These are phyloP conservation scores for Mortierella sp. DNA, from an alignment of 371 early-diverging fungal genomes.

Conservation along the genomic window DNA sequence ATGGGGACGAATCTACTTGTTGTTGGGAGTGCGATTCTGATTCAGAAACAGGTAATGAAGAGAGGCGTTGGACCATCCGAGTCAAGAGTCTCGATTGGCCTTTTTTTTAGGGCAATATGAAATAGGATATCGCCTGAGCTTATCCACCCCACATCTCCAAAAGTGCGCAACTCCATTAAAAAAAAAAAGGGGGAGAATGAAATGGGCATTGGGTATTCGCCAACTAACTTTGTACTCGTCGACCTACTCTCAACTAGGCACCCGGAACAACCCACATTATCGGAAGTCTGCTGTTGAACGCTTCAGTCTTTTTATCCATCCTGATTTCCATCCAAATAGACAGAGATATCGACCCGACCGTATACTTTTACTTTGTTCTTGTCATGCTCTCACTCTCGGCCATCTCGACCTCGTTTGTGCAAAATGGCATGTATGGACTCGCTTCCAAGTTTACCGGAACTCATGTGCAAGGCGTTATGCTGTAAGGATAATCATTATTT, in stretches of 20 bases:
- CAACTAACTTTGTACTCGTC: no score
- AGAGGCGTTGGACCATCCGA: no score
- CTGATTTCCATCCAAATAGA: slow-evolving; percentile 53
- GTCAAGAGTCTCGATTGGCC: no score
- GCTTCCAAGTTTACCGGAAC: slow-evolving; percentile 76
- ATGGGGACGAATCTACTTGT: slow-evolving; percentile 69
- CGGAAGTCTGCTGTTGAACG: slow-evolving; percentile 58
- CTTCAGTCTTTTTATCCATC: slow-evolving; percentile 55
- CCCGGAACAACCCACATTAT: slow-evolving; percentile 52
- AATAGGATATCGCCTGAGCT: no score
- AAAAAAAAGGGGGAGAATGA: no score
- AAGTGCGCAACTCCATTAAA: no score
- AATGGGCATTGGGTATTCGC: neutral
- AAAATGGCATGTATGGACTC: slow-evolving; percentile 79
- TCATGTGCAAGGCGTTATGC: slow-evolving; percentile 80
- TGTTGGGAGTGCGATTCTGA: slow-evolving; percentile 65
- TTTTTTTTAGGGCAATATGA: no score
- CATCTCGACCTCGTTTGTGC: slow-evolving; percentile 70
- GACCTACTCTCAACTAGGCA: slow-evolving; percentile 17
- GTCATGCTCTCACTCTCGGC: slow-evolving; percentile 69
- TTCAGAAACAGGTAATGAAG: slow-evolving; percentile 66
- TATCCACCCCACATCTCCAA: no score
- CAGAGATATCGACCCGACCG: slow-evolving; percentile 44
- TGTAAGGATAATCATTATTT: slow-evolving; percentile 51
- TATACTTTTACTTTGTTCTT: slow-evolving; percentile 72